Evolutionary conservation across 163 green algal species (phyloP).

Genomic region (Chlorella variabilis): DNA sequence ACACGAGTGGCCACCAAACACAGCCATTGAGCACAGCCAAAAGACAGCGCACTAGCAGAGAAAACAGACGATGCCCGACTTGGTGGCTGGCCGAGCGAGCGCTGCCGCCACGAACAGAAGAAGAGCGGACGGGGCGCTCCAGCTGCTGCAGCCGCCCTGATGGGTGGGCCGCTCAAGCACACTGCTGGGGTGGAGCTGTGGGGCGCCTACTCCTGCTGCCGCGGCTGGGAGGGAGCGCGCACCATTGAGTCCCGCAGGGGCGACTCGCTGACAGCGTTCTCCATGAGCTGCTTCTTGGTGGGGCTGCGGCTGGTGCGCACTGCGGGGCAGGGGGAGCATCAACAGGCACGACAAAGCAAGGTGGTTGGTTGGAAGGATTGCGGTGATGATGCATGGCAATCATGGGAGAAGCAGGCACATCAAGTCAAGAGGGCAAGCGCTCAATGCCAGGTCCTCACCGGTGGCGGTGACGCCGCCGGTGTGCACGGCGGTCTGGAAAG

Average conservation of each 20-base stretch:
- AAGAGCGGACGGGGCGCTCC: no score
- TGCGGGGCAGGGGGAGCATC: neutral
- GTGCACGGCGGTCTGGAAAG: constrained; percentile 12
- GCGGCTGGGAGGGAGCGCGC: neutral
- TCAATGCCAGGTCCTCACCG: neutral
- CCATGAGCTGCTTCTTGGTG: constrained; percentile 26
- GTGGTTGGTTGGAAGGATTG: neutral
- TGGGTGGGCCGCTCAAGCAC: no score
- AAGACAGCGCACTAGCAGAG: neutral
- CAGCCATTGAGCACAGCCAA: neutral
- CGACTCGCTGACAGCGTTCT: neutral
- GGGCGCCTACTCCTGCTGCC: neutral
- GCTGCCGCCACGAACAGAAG: no score
- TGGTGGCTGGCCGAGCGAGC: no score
- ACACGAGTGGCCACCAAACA: neutral
- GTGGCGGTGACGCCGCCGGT: constrained; percentile 12
- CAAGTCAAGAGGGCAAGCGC: neutral
- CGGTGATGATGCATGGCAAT: neutral
- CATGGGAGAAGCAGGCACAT: neutral
- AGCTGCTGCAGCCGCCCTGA: no score
- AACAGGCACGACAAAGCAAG: neutral
- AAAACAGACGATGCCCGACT: no score
- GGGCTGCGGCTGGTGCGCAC: constrained; percentile 22
- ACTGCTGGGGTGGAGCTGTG: no score
- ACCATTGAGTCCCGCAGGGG: constrained; percentile 18